A percentile compares a stretch with the other conserved stretches of the same genome.
Conservation (phyloP, 2,329 filamentous ascomycete genomes). For the Colletotrichum sp. region DNA sequence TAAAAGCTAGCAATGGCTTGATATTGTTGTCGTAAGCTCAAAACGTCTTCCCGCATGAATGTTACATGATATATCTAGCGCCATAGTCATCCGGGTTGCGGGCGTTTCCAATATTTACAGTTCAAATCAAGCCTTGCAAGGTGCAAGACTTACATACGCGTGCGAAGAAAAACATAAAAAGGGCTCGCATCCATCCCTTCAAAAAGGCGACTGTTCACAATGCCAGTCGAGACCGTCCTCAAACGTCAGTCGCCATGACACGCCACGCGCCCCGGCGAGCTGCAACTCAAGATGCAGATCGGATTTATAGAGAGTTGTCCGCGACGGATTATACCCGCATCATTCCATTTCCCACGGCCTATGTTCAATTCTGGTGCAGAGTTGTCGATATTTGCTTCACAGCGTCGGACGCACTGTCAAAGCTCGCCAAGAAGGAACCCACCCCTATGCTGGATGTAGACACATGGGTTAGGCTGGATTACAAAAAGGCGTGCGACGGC, state of each 20-base stretch:
- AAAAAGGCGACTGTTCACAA: fast-evolving
- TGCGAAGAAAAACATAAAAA: not conserved
- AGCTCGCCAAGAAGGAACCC: not conserved
- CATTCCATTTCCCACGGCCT: not conserved
- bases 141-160: fast-evolving
- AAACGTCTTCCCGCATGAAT: not conserved
- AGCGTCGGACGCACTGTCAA: not conserved
- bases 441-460: not conserved
- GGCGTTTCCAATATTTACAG: not conserved
- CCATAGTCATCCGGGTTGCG: not conserved
- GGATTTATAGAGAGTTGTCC: not conserved
- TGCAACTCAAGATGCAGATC: not conserved
- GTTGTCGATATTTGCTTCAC: not conserved
- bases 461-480: not conserved
- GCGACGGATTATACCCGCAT: not conserved
- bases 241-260: not conserved
- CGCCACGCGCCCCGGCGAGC: not conserved
- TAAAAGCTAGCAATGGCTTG: not conserved
- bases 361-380: not conserved
- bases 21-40: fast-evolving
- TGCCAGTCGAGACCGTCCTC: not conserved
- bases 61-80: not conserved
- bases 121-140: not conserved
- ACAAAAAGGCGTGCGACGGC: not conserved
- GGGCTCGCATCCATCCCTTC: not conserved